Evolutionary conservation across 495 filamentous ascomycete species (phyloP), one percentile per base, ranked within the genome.

Genomic region (Staphylotrichum longicolle): DNA sequence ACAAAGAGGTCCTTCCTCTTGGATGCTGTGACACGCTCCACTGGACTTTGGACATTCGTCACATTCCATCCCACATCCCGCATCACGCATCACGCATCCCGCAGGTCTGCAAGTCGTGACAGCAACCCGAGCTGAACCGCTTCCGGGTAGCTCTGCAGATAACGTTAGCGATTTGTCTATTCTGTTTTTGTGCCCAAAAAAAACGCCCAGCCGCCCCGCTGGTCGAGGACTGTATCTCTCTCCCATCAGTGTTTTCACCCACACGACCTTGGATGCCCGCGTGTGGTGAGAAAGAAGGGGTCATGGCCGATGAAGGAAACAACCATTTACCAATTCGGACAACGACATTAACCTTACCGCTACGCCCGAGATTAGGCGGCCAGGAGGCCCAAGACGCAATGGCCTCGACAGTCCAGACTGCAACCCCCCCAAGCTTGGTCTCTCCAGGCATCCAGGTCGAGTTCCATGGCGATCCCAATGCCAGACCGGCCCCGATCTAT

Each of bases 391-490:
- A 27, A 27, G 20, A 27, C 20, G 20, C 20, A 27, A 27, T 27
- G 20, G 20, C 20, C 37, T 6, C 37, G 37, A 10, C 37, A n/a
- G 45, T 59, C 39, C 50, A 62, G 0, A 65, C 50, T 9, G 63
- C 66, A 30, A 37, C 63, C 9, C 63, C 65, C 47, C 69, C 68
- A 44, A 68, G 67, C 34, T 37, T 74, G 50, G 60, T 67, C 58
- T 77, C 73, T 14, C 78, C 78, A 8, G 70, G 60, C 54, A 78
- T 80, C 58, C 70, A 63, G 10, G 66, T 80, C 60, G 68, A 80
- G 61, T 68, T 74, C 57, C 68, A 72, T 57, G 70, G 67, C 50
- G 68, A 71, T 54, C 40, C 55, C 48, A 35, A 56, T 20, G 40
- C 11, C 7, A 34, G 44, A 30, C 66, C 64, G 7, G 62, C 60